Conservation (phyloP, 768 basidiomycete genomes). For the Russula dissimulans region DNA sequence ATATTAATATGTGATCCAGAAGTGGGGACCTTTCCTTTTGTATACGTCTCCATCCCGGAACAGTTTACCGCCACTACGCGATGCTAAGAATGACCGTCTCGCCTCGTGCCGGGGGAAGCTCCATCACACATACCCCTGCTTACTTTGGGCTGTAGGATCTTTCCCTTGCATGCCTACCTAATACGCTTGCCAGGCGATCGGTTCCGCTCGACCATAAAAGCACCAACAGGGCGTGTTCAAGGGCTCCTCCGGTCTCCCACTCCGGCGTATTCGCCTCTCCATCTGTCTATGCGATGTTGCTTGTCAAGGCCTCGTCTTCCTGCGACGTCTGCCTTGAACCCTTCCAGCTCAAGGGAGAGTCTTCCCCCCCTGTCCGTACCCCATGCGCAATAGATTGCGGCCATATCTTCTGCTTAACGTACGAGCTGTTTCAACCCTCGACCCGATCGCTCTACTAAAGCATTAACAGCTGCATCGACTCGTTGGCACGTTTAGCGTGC, state of each 20-base stretch:
- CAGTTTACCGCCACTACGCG: constrained; percentile 7
- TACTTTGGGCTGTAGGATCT: constrained; percentile 2
- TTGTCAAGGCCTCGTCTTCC: constrained; percentile 22
- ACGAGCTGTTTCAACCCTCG: constrained; percentile 6
- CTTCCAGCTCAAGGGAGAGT: constrained; percentile 17
- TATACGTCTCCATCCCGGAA: constrained; percentile 8
- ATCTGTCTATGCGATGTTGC: constrained; percentile 19
- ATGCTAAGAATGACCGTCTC: constrained; percentile 5
- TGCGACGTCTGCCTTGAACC: constrained; percentile 25
- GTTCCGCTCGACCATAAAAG: constrained; percentile 16
- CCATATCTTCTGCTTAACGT: constrained; percentile 21
- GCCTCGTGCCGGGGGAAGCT: constrained; percentile 16
- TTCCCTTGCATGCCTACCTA: constrained; percentile 4
- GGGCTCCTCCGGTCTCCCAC: constrained; percentile 14
- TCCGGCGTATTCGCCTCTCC: constrained; percentile 3
- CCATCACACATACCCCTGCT: constrained; percentile 8
- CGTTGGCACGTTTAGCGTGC: constrained; percentile 13
- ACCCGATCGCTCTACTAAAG: neutral
- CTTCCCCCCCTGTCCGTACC: constrained; percentile 4
- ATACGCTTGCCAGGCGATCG: constrained; percentile 19
- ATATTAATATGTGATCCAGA: constrained; percentile 16
- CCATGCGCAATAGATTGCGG: constrained; percentile 25
- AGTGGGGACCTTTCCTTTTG: constrained; percentile 5
- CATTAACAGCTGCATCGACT: constrained; percentile 14
- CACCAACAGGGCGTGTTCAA: constrained; percentile 14